These are phyloP conservation scores for Scleroderma bovista DNA, from an alignment of 768 basidiomycete species.

Conservation along the genomic window DNA sequence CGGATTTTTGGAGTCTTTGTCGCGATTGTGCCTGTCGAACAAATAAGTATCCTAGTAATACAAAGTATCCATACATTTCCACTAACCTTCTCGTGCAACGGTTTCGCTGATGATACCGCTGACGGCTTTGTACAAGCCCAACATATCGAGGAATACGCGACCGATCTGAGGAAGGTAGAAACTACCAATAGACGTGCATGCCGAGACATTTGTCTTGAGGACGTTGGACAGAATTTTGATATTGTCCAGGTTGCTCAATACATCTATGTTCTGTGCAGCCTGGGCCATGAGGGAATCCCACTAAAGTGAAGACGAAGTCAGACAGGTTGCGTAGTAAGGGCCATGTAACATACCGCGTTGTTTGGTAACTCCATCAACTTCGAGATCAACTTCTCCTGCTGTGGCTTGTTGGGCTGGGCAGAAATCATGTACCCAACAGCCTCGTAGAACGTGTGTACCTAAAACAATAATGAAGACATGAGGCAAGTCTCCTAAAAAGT, in stretches of 20 bases:
- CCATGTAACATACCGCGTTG: conserved; percentile 66
- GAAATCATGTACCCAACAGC: conserved; percentile 99
- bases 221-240: conserved; percentile 97
- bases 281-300: conserved; percentile 98
- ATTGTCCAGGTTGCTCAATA: conserved; percentile 85
- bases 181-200: conserved; percentile 93
- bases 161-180: conserved; percentile 98
- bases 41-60: conserved; percentile 3
- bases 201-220: conserved; percentile 96
- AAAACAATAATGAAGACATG: conserved; percentile 10
- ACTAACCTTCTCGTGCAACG: conserved; percentile 74
- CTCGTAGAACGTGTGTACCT: conserved; percentile 97
- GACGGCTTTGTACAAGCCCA: conserved; percentile 95
- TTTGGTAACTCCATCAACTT: conserved; percentile 98
- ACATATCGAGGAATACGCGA: conserved; percentile 95
- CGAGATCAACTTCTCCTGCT: conserved; percentile 90
- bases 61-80: background rate
- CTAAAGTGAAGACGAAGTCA: conserved; percentile 35
- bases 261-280: conserved; percentile 88
- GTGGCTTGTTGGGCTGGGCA: conserved; percentile 95
- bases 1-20: conserved; percentile 97
- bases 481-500: background rate
- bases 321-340: background rate
- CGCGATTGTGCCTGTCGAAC: conserved; percentile 66
- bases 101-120: conserved; percentile 95